Base-by-base conservation (phyloP, 768 basidiomycete species). In the Tephrocybe sp. region DNA sequence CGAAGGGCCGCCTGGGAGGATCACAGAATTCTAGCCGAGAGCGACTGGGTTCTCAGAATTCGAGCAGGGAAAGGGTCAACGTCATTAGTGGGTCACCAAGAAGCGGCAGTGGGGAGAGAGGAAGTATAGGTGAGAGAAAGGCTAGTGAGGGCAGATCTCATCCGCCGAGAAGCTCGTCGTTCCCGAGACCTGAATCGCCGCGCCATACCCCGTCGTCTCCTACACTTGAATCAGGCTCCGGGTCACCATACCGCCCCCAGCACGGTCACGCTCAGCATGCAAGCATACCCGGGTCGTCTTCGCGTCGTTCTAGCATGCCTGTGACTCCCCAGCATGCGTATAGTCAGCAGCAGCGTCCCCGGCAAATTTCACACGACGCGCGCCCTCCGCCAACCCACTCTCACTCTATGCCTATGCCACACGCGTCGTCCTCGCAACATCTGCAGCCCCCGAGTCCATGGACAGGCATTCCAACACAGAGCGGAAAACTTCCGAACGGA, bases 401-500 rank as follows among this genome's bases (percentile, higher is more conserved):
- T 28, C 59, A 56, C 6, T 66, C 67, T 11, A 64, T 64, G 15
- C 65, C 68, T 11, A 42, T 48, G 40, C 59, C 71, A 1, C 58
- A 60, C 4, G 28, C 55, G 11, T 56, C 63, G 15, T 47, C 59
- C 24, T 54, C 58, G 15, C 65, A 60, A 27, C 64, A 64, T 27
- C 40, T 56, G 27, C 71, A 69, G 16, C 55, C 53, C 2, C 68
- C 68, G 0, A 76, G 63, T 54, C 71, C 74, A 1, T 79, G 75
- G 76, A 72, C 72, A 3, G 71, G 73, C 11, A 56, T 72, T 21
- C 75, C 75, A 9, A 60, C 68, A n/a, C 64, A 66, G 41, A 61
- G 39, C 19, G 69, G 69, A 4, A 55, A 51, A 24, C 44, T 62
- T 9, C 66, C 69, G 7, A 51, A 54, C 35, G 55, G 40, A 11